phyloP scores from a whole-genome alignment of 495 filamentous ascomycete genomes.

The Friedmanniomyces simplex region DNA sequence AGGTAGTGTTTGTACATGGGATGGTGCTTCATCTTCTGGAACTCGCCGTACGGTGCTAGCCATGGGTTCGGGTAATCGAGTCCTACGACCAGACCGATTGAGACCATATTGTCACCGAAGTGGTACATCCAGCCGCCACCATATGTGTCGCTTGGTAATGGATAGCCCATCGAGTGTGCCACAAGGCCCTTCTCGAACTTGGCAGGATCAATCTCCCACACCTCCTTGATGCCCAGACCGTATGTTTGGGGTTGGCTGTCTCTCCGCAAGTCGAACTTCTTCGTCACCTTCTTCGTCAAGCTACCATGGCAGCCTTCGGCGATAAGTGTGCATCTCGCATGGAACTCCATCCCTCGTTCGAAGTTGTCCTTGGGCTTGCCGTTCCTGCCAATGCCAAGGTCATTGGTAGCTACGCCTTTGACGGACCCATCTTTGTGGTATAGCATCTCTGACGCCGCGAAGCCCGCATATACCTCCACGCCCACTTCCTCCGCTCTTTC shows the following conservation, averaged over 20 bases:
- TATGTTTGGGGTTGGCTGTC: conserved; percentile 93
- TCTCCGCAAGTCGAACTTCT: conserved; percentile 83
- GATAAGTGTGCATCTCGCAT: conserved; percentile 86
- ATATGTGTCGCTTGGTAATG: conserved; percentile 79
- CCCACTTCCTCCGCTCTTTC: conserved; percentile 92
- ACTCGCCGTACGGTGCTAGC: conserved; percentile 90
- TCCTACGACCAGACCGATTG: conserved; percentile 84
- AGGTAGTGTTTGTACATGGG: conserved; percentile 72
- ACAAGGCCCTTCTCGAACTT: conserved; percentile 84
- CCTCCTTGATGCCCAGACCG: conserved; percentile 86
- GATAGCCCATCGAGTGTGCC: conserved; percentile 88
- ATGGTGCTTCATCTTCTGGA: conserved; percentile 98
- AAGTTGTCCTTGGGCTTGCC: conserved; percentile 86
- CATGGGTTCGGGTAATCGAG: conserved; percentile 96
- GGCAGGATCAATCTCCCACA: conserved; percentile 92
- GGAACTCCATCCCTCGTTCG: conserved; percentile 97
- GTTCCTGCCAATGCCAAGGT: conserved; percentile 69
- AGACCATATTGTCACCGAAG: conserved; percentile 95
- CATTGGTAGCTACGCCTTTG: conserved; percentile 91
- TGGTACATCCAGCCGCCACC: conserved; percentile 98
- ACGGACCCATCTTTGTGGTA: conserved; percentile 81
- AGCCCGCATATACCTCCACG: conserved; percentile 97
- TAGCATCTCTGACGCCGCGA: conserved; percentile 86
- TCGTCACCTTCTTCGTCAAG: conserved; percentile 87
- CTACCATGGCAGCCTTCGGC: conserved; percentile 95